phyloP scores from a whole-genome alignment of 1,284 basidiomycete genomes.

The Puccinia hordei region DNA sequence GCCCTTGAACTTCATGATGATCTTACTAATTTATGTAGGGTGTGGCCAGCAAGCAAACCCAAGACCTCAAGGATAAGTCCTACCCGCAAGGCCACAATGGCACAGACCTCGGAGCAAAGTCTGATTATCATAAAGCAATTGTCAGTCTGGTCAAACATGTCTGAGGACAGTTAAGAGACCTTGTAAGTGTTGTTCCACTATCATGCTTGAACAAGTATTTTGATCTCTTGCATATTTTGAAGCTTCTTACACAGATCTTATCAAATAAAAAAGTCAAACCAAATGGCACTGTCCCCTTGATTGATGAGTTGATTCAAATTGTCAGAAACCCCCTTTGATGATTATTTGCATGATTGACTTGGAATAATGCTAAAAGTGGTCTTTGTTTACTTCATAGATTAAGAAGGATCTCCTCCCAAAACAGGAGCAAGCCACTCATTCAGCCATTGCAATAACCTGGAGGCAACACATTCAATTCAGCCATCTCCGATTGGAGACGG shows the following conservation, averaged over 20 bases:
- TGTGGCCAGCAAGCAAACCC: not conserved
- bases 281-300: not conserved
- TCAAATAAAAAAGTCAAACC: not conserved
- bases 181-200: not conserved
- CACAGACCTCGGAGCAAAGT: not conserved
- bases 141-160: not conserved
- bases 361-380: not conserved
- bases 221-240: not conserved
- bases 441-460: not conserved
- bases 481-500: constrained; percentile 10
- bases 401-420: not conserved
- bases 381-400: not conserved
- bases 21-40: not conserved
- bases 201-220: not conserved
- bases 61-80: not conserved
- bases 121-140: not conserved
- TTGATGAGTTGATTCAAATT: not conserved
- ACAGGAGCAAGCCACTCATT: not conserved
- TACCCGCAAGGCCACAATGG: not conserved
- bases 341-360: not conserved
- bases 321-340: not conserved
- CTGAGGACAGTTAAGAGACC: not conserved
- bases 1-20: not conserved
- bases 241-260: not conserved
- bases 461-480: not conserved